Evolutionary conservation across 768 basidiomycete genomes (phyloP).

Genomic region (Chlorophyllum brunneum): DNA sequence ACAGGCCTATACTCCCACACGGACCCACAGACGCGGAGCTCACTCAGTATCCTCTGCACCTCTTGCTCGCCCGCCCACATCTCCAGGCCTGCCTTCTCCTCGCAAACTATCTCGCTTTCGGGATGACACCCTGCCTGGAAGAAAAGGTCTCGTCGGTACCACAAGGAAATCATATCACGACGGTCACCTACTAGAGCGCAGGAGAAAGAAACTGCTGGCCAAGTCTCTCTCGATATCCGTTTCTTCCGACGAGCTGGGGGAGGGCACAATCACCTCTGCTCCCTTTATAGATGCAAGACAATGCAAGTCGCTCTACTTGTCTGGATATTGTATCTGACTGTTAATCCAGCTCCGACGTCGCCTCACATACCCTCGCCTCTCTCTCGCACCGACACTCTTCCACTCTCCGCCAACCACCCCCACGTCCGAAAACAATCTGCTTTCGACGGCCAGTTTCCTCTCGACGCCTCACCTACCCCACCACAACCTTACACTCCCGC

Average conservation of each 20-base stretch:
- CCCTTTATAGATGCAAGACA: conserved; percentile 19
- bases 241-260: conserved; percentile 42
- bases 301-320: conserved; percentile 17
- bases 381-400: conserved; percentile 46
- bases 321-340: conserved; percentile 4
- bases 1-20: conserved; percentile 12
- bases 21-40: conserved; percentile 56
- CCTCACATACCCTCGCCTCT: conserved; percentile 40
- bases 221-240: conserved; percentile 71
- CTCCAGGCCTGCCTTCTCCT: conserved; percentile 49
- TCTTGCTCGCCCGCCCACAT: conserved; percentile 77
- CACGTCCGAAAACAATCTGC: conserved; percentile 77
- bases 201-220: conserved; percentile 47
- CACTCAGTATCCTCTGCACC: conserved; percentile 85
- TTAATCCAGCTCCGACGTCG: conserved; percentile 26
- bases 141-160: conserved; percentile 57
- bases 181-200: conserved; percentile 47
- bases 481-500: conserved; percentile 30
- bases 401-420: conserved; percentile 59
- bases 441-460: conserved; percentile 42
- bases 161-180: conserved; percentile 19
- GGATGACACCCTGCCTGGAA: background rate
- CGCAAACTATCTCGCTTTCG: conserved; percentile 12
- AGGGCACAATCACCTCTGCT: conserved; percentile 18
- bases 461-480: conserved; percentile 28